Conservation (phyloP, 768 basidiomycete genomes). For the Calocera cornea region DNA sequence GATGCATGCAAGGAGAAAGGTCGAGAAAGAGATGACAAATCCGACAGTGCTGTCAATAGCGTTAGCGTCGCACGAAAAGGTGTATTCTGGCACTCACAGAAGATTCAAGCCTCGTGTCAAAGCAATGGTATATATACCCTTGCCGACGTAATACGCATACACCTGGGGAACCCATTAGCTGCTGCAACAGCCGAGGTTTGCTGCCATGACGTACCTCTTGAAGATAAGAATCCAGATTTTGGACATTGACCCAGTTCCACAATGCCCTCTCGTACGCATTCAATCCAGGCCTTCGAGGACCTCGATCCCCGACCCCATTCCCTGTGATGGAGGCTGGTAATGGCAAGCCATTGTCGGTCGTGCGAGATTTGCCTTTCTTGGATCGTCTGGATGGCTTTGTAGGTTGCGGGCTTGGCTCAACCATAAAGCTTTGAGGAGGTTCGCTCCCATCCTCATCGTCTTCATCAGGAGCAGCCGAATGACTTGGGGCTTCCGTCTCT, state of each 20-base stretch:
- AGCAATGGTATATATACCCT: slow-evolving; percentile 91
- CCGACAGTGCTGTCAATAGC: slow-evolving; percentile 64
- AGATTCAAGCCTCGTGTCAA: slow-evolving; percentile 84
- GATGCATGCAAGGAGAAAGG: slow-evolving; percentile 87
- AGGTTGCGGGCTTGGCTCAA: not conserved
- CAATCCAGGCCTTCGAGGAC: slow-evolving; percentile 30
- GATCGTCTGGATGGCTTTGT: not conserved
- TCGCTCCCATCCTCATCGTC: not conserved
- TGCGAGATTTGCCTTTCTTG: not conserved
- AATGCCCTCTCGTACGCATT: slow-evolving; percentile 81
- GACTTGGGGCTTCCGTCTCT: not conserved
- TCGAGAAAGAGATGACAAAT: slow-evolving; percentile 97
- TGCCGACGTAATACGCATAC: slow-evolving; percentile 91
- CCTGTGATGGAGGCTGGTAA: not conserved
- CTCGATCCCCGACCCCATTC: not conserved
- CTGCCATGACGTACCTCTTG: slow-evolving; percentile 49
- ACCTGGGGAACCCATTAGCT: slow-evolving; percentile 19
- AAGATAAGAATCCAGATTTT: slow-evolving; percentile 88
- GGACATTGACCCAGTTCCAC: slow-evolving; percentile 99
- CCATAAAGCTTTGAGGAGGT: not conserved
- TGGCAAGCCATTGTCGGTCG: not conserved
- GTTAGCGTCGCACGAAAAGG: slow-evolving; percentile 12
- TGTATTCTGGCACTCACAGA: slow-evolving; percentile 44
- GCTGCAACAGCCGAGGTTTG: not conserved
- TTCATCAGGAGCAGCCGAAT: not conserved